phyloP scores from a whole-genome alignment of 352 stramenopile genomes.

The Paralagenidium karlingii region DNA sequence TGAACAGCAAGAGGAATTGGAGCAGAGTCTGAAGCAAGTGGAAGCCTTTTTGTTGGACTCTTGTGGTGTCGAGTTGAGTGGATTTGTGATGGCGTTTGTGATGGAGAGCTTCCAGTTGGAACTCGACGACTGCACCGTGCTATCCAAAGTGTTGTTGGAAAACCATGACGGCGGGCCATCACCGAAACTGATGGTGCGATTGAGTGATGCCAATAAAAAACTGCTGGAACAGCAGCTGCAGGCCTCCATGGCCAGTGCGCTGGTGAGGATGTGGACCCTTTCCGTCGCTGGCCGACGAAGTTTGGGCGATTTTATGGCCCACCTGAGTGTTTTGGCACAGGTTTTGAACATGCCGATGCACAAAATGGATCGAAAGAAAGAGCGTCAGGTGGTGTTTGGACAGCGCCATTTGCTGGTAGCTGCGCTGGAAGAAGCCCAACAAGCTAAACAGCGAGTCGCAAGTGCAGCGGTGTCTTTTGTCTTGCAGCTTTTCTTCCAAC shows the following conservation, averaged over 20 bases:
- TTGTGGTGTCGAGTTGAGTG: slow-evolving; percentile 28
- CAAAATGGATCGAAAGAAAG: slow-evolving; percentile 75
- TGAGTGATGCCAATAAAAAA: slow-evolving; percentile 58
- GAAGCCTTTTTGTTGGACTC: slow-evolving; percentile 43
- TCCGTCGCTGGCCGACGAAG: slow-evolving; percentile 39
- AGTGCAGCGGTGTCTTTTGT: slow-evolving; percentile 15
- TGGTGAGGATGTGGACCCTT: slow-evolving; percentile 62
- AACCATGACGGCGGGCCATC: background rate
- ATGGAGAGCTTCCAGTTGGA: slow-evolving; percentile 45
- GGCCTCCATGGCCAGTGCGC: slow-evolving; percentile 23
- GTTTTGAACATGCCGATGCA: slow-evolving; percentile 61
- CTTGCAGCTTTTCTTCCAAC: slow-evolving; percentile 62
- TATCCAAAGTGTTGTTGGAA: slow-evolving; percentile 4
- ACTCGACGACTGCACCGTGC: slow-evolving; percentile 26
- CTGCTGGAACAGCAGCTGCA: slow-evolving; percentile 40
- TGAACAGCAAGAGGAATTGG: slow-evolving; percentile 33
- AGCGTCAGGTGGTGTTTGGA: slow-evolving; percentile 53
- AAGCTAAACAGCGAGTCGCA: slow-evolving; percentile 7
- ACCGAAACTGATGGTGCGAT: slow-evolving; percentile 8
- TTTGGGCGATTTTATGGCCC: slow-evolving; percentile 40
- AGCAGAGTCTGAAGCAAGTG: slow-evolving; percentile 26
- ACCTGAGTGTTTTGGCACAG: slow-evolving; percentile 38
- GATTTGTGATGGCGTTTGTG: slow-evolving; percentile 51
- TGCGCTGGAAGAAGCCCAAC: slow-evolving; percentile 20
- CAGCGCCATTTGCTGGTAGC: slow-evolving; percentile 36